Conservation (phyloP, 2,329 filamentous ascomycete genomes). For the Clarireedia monteithiana region DNA sequence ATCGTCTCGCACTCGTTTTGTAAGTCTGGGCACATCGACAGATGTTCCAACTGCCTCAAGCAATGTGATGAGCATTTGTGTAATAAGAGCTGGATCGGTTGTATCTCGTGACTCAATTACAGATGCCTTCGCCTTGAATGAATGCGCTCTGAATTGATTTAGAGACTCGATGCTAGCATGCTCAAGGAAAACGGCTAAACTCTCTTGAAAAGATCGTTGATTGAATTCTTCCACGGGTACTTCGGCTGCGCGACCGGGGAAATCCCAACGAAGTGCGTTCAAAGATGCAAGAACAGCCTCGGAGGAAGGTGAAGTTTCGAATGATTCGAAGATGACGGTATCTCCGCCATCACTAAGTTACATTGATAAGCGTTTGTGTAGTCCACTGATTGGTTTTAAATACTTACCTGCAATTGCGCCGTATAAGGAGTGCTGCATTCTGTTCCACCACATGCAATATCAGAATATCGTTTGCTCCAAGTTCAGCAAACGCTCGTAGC, state of each 20-base stretch:
- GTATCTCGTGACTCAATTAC: conserved; percentile 51
- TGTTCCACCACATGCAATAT: conserved; percentile 39
- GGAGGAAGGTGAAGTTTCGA: conserved; percentile 49
- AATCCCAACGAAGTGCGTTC: conserved; percentile 48
- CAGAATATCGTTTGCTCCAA: conserved; percentile 28
- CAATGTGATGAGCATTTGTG: conserved; percentile 51
- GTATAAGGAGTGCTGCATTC: conserved; percentile 40
- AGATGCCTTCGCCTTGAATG: conserved; percentile 41
- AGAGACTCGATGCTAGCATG: conserved; percentile 46
- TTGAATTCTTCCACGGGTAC: conserved; percentile 35
- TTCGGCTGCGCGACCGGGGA: conserved; percentile 46
- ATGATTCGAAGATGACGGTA: conserved; percentile 46
- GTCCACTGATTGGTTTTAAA: conserved; percentile 5
- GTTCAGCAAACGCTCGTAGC: conserved; percentile 21
- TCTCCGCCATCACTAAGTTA: conserved; percentile 8
- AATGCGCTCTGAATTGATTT: conserved; percentile 42
- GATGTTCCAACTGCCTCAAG: conserved; percentile 45
- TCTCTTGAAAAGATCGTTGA: conserved; percentile 37
- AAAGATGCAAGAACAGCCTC: conserved; percentile 43
- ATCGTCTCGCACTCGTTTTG: conserved; percentile 57
- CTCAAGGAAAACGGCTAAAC: conserved; percentile 45
- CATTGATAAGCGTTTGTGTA: conserved; percentile 6
- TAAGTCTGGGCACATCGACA: conserved; percentile 32
- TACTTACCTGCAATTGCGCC: conserved; percentile 28
- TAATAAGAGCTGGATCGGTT: conserved; percentile 47